A percentile compares a stretch with the other conserved stretches of the same genome.
Conservation (phyloP, 768 basidiomycete species). For the Rhizopogon roseolus region DNA sequence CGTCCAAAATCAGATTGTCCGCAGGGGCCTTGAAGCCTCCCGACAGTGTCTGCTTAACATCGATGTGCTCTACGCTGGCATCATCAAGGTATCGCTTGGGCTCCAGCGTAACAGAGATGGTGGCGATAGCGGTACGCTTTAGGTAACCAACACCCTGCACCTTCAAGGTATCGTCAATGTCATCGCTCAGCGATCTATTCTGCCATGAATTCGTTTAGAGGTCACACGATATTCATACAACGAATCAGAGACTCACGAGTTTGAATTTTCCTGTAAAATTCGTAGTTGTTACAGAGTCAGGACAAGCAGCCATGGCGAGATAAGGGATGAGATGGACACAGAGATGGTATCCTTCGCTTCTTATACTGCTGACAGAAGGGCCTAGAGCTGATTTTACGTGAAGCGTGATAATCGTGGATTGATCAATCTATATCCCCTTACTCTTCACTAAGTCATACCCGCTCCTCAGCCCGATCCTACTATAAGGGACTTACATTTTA, state of each 20-base stretch:
- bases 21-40: slow-evolving; percentile 51
- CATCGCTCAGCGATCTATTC: slow-evolving; percentile 60
- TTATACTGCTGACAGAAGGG: background rate
- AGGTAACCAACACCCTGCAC: slow-evolving; percentile 66
- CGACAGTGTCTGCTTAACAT: slow-evolving; percentile 54
- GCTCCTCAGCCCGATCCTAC: background rate
- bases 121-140: slow-evolving; percentile 50
- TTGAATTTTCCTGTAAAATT: background rate
- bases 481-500: background rate
- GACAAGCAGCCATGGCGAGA: background rate
- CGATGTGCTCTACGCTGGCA: slow-evolving; percentile 51
- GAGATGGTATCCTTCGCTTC: background rate
- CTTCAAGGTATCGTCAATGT: slow-evolving; percentile 50
- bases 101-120: slow-evolving; percentile 48
- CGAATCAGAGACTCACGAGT: background rate
- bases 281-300: background rate
- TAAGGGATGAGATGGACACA: background rate
- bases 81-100: slow-evolving; percentile 60
- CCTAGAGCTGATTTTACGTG: background rate
- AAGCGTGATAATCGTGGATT: background rate
- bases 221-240: background rate
- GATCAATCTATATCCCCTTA: background rate
- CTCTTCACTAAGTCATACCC: background rate
- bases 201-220: slow-evolving; percentile 16
- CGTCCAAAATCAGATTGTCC: slow-evolving; percentile 48